Evolutionary conservation across 768 basidiomycete species (phyloP).

Genomic region (Auriscalpium vulgare): DNA sequence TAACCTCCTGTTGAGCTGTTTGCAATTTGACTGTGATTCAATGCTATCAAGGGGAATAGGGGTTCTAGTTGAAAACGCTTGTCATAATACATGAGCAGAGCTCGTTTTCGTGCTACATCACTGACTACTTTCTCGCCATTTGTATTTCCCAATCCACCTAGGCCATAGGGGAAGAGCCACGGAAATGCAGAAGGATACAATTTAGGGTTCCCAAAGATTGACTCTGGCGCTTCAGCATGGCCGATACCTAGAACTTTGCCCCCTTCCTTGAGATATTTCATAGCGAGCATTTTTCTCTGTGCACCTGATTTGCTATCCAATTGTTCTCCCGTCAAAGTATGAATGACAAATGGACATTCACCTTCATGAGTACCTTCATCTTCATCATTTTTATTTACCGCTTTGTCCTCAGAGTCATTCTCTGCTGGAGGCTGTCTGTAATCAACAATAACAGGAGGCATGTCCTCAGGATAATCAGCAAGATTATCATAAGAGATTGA

Average conservation of each 20-base stretch:
- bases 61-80: slow-evolving; percentile 31
- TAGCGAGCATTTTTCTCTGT: slow-evolving; percentile 16
- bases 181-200: slow-evolving; percentile 33
- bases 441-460: slow-evolving; percentile 14
- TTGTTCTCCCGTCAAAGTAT: slow-evolving; percentile 26
- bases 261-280: slow-evolving; percentile 20
- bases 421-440: background rate
- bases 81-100: slow-evolving; percentile 31
- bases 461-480: slow-evolving; percentile 13
- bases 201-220: slow-evolving; percentile 26
- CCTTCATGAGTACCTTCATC: slow-evolving; percentile 25
- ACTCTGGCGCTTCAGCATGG: slow-evolving; percentile 19
- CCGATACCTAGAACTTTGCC: slow-evolving; percentile 25
- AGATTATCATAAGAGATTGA: slow-evolving; percentile 14
- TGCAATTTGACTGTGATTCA: slow-evolving; percentile 33
- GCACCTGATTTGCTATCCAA: slow-evolving; percentile 1
- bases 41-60: slow-evolving; percentile 30
- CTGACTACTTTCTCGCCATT: slow-evolving; percentile 9
- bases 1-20: slow-evolving; percentile 20
- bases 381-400: slow-evolving; percentile 20
- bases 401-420: background rate
- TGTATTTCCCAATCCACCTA: slow-evolving; percentile 26
- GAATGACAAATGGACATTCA: slow-evolving; percentile 29
- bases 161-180: slow-evolving; percentile 35
- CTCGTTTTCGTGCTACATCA: slow-evolving; percentile 20